phyloP scores from a whole-genome alignment of 306 rosid species.

The Vigna hirtella region DNA sequence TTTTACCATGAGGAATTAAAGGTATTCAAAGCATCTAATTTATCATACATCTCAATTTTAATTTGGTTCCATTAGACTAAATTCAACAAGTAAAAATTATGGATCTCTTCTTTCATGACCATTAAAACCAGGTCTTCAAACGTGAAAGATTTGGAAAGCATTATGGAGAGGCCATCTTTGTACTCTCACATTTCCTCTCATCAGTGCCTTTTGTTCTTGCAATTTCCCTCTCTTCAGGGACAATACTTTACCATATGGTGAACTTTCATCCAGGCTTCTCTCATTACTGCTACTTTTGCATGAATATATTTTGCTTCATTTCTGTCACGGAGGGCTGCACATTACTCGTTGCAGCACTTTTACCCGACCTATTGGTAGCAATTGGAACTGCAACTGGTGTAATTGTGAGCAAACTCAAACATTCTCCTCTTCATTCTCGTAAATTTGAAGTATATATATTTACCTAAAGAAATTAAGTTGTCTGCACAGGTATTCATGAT shows the following conservation, averaged over 20 bases:
- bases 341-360: slow-evolving; percentile 38
- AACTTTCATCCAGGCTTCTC: slow-evolving; percentile 48
- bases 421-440: background rate
- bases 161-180: slow-evolving; percentile 49
- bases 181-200: slow-evolving; percentile 52
- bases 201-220: slow-evolving; percentile 50
- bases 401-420: slow-evolving; percentile 39
- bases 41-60: background rate
- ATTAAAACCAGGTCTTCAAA: slow-evolving; percentile 47
- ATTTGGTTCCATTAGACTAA: background rate
- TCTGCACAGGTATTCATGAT: slow-evolving; percentile 50
- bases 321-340: slow-evolving; percentile 45
- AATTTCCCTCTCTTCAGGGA: slow-evolving; percentile 52
- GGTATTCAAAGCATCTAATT: slow-evolving; percentile 41
- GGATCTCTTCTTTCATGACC: background rate
- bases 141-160: slow-evolving; percentile 52
- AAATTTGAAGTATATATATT: background rate
- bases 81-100: background rate
- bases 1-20: slow-evolving; percentile 75
- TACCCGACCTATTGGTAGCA: slow-evolving; percentile 45
- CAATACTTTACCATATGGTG: slow-evolving; percentile 53
- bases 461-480: background rate
- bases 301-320: slow-evolving; percentile 47
- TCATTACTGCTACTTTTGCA: slow-evolving; percentile 49
- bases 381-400: slow-evolving; percentile 44